A percentile compares a stretch with the other conserved stretches of the same genome.
Conservation (phyloP, 139 green algal species). For the Chlorella vulgaris region DNA sequence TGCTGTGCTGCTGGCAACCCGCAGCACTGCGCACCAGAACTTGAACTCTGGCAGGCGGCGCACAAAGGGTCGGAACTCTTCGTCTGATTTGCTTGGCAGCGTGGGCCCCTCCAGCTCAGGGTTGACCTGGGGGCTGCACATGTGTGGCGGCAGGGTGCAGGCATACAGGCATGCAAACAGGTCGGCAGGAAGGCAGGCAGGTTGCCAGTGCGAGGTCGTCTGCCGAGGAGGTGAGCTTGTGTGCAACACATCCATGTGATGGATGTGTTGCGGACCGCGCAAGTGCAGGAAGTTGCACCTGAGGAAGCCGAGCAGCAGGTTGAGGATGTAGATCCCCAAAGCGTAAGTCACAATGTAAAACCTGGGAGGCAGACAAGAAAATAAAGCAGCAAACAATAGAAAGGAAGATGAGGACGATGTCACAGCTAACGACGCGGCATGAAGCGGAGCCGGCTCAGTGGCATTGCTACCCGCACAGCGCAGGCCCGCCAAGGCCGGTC, state of each 20-base stretch:
- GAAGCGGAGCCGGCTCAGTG: no score
- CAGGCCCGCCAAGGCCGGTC: no score
- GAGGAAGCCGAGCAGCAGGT: conserved; percentile 98
- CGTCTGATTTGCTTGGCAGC: conserved; percentile 88
- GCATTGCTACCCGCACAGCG: no score
- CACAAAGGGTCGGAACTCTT: conserved; percentile 99
- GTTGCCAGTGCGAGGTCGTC: no score
- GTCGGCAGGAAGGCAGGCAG: not conserved
- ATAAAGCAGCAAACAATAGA: not conserved
- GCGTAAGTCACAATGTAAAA: conserved; percentile 99
- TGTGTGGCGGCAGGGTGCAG: no score
- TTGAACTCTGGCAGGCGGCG: conserved; percentile 98
- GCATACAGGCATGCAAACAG: no score
- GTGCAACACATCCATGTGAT: not conserved
- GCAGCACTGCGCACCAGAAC: conserved; percentile 84
- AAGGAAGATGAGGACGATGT: no score
- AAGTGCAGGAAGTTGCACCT: no score
- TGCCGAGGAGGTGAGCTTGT: not conserved
- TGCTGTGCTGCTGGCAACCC: no score
- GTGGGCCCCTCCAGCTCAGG: conserved; percentile 81
- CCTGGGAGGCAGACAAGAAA: not conserved
- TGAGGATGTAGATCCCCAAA: conserved; percentile 98
- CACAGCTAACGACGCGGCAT: no score
- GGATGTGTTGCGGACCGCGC: no score
- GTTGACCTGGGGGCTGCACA: conserved; percentile 74